Base-by-base conservation (phyloP, 164 flowering plant genomes). In the Aristolochia contorta region DNA sequence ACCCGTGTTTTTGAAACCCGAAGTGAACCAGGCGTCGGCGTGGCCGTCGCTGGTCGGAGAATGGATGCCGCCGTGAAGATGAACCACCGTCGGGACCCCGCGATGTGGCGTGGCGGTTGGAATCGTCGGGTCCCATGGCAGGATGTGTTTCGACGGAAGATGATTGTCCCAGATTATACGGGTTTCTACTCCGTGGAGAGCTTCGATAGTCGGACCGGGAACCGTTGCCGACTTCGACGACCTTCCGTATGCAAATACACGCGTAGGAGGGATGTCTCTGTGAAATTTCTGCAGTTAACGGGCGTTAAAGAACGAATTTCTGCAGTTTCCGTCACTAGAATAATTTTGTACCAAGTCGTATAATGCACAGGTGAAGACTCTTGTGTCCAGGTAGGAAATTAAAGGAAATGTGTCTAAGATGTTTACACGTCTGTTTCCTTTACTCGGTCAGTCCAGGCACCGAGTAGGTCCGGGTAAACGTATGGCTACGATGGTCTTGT, bases 201-300 rank as follows among this genome's bases (percentile, higher is more conserved):
- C 71, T 46, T 78, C 84, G 37, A 82, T 78, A 7, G 84, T 82
- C 1, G 87, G 87, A 24, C 87, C 87, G 2, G 87, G 87, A 12
- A 82, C 71, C 0, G 85, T 72, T 47, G 87, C 82, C 0, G 62
- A 53, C 33, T 23, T 46, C 59, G 52, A 45, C 46, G 83, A 67
- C n/a, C 71, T 65, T 18, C 87, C 87, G 62, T 54, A 83, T 5
- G 85, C 87, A 50, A 79, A 83, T 12, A 83, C 87, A 6, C 50
- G 64, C 1, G 87, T 80, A 30, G 77, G 53, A 41, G 84, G 83
- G 2, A 80, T 66, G 58, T 83, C 85, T 52, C 77, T 62, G 65
- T 83, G 87, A 62, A 93, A 93, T 86, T 88, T 93, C 99, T 93
- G 85, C 58, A 21, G 53, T 14, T 14, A 16, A 18, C 1, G 2